Conservation (phyloP, 805 yeast species). For the Candida cerambycidarum region DNA sequence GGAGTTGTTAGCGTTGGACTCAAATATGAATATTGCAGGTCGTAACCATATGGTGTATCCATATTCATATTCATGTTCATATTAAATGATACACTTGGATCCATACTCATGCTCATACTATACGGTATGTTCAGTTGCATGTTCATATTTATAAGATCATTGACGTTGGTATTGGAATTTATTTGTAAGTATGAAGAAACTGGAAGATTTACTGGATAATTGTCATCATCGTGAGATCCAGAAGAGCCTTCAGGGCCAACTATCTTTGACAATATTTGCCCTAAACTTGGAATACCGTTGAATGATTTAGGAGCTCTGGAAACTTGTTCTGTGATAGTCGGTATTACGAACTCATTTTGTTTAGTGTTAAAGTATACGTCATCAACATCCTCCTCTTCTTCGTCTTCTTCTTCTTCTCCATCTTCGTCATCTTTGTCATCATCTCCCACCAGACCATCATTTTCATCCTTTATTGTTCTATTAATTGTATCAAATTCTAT, state of each 20-base stretch:
- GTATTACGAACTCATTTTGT: neutral
- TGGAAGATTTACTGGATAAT: neutral
- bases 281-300: neutral
- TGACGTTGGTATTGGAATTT: neutral
- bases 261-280: neutral
- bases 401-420: too few species aligned
- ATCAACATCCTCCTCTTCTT: neutral
- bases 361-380: neutral
- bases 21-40: neutral
- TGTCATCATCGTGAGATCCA: neutral
- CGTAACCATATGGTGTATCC: neutral
- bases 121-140: neutral
- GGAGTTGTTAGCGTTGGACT: neutral
- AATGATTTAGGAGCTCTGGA: neutral
- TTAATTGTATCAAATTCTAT: too few species aligned
- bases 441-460: too few species aligned
- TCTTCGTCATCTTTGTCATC: too few species aligned
- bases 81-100: neutral
- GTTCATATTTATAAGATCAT: neutral
- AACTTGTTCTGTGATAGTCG: neutral
- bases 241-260: neutral
- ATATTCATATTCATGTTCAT: neutral
- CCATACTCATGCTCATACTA: neutral
- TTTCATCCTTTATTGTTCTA: too few species aligned
- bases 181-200: neutral